phyloP scores from a whole-genome alignment of 2,329 filamentous ascomycete species.

The Exserohilum turcica region DNA sequence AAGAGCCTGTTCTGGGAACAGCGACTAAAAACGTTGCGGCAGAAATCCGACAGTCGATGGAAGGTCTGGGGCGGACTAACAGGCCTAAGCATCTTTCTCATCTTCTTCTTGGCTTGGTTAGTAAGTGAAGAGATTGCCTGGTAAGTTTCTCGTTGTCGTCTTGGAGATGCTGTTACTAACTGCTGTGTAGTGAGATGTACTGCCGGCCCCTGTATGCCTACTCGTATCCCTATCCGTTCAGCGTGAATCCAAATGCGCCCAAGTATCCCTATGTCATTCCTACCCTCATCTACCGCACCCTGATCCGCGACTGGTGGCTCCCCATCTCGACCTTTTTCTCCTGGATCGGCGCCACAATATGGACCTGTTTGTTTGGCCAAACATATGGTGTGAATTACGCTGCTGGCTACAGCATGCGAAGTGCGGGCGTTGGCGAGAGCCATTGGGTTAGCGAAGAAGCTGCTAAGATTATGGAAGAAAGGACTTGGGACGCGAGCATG shows the following conservation, averaged over 20 bases:
- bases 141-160: constrained; percentile 28
- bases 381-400: constrained; percentile 4
- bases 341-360: constrained; percentile 23
- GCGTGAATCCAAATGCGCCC: constrained; percentile 58
- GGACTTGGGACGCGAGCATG: constrained; percentile 33
- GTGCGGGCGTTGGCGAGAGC: constrained; percentile 1
- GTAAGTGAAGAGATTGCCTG: constrained; percentile 56
- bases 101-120: constrained; percentile 56
- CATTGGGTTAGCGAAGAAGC: constrained; percentile 13
- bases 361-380: constrained; percentile 14
- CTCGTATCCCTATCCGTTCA: constrained; percentile 55
- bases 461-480: constrained; percentile 20
- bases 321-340: constrained; percentile 33
- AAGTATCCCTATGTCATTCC: constrained; percentile 61
- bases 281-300: constrained; percentile 56
- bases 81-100: constrained; percentile 47
- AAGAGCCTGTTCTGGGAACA: constrained; percentile 38
- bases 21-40: constrained; percentile 23
- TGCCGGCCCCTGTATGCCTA: constrained; percentile 57
- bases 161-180: constrained; percentile 3
- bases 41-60: constrained; percentile 11
- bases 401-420: constrained; percentile 1
- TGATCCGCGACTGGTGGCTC: constrained; percentile 43
- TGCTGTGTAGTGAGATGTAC: constrained; percentile 50
- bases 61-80: constrained; percentile 44